Evolutionary conservation across 2,329 filamentous ascomycete genomes (phyloP).

Genomic region (Aspergillus ochraceus): DNA sequence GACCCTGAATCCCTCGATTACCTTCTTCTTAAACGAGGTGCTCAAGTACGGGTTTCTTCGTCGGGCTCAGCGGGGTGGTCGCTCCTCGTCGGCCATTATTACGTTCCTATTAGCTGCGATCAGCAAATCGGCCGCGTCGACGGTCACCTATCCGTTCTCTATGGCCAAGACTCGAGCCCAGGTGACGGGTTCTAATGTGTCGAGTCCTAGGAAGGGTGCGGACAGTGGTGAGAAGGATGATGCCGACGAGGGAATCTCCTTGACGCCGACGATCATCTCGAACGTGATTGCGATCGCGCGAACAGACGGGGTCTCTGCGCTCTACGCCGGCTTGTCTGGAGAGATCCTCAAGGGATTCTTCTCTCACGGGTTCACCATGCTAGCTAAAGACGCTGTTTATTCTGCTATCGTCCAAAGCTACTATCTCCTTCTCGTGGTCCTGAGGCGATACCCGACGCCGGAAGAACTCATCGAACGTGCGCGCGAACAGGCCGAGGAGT

Average conservation of each 20-base stretch:
- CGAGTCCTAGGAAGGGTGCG: constrained; percentile 19
- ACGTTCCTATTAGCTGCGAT: constrained; percentile 71
- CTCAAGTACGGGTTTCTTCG: constrained; percentile 63
- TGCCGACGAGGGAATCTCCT: constrained; percentile 12
- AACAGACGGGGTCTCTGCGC: constrained; percentile 64
- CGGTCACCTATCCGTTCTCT: constrained; percentile 80
- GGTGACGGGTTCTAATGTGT: constrained; percentile 40
- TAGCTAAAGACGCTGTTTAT: constrained; percentile 78
- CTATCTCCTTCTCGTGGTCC: constrained; percentile 59
- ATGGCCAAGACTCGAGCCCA: constrained; percentile 81
- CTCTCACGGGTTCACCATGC: constrained; percentile 82
- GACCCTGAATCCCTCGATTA: constrained; percentile 82
- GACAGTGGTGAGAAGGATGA: constrained; percentile 19
- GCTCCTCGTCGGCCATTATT: constrained; percentile 46
- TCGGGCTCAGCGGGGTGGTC: constrained; percentile 52
- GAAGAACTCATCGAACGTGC: constrained; percentile 42
- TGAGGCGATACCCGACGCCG: constrained; percentile 47
- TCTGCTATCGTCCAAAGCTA: constrained; percentile 70
- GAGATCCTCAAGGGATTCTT: constrained; percentile 84
- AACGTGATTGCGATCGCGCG: constrained; percentile 59
- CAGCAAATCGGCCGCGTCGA: constrained; percentile 75
- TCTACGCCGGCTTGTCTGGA: constrained; percentile 75
- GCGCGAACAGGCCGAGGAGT: constrained; percentile 42
- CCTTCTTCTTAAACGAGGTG: constrained; percentile 77
- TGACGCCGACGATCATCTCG: constrained; percentile 59